Conservation (phyloP, 495 filamentous ascomycete genomes). For the Penicillium samsonianum region DNA sequence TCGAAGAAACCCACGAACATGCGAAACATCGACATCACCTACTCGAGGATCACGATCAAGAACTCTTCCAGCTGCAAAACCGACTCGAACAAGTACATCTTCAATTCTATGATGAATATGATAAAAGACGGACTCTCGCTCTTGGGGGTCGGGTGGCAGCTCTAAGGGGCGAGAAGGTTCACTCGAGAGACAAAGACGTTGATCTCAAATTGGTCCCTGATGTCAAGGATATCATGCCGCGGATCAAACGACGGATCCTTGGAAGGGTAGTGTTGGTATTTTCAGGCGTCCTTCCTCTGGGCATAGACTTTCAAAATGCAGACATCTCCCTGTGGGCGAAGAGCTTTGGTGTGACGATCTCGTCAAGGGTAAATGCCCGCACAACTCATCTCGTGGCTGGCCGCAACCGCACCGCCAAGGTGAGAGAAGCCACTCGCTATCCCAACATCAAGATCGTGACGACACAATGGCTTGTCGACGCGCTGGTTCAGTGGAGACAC, state of each 20-base stretch:
- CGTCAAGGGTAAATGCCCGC: slow-evolving; percentile 54
- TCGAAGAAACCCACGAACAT: slow-evolving; percentile 46
- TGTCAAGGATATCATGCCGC: slow-evolving; percentile 76
- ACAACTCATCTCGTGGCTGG: slow-evolving; percentile 72
- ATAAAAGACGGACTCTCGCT: slow-evolving; percentile 47
- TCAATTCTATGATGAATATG: slow-evolving; percentile 82
- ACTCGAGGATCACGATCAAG: slow-evolving; percentile 79
- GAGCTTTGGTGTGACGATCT: slow-evolving; percentile 78
- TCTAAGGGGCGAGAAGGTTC: slow-evolving; percentile 54
- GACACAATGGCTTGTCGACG: slow-evolving; percentile 84
- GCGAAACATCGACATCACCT: slow-evolving; percentile 69
- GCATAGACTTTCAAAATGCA: slow-evolving; percentile 70
- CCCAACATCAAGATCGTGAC: slow-evolving; percentile 84
- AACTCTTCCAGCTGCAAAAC: slow-evolving; percentile 71
- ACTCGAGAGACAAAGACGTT: slow-evolving; percentile 53
- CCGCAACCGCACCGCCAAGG: slow-evolving; percentile 84
- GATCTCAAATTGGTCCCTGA: slow-evolving; percentile 77
- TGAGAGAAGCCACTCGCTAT: slow-evolving; percentile 71
- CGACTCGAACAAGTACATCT: slow-evolving; percentile 74
- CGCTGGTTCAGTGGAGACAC: slow-evolving; percentile 73
- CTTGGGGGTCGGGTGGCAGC: slow-evolving; percentile 61
- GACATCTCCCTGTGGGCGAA: slow-evolving; percentile 84
- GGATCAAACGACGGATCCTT: slow-evolving; percentile 72
- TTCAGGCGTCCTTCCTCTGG: slow-evolving; percentile 83
- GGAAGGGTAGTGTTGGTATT: slow-evolving; percentile 72